Evolutionary conservation across 352 stramenopile genomes (phyloP).

Genomic region (Achlya hypogyna): DNA sequence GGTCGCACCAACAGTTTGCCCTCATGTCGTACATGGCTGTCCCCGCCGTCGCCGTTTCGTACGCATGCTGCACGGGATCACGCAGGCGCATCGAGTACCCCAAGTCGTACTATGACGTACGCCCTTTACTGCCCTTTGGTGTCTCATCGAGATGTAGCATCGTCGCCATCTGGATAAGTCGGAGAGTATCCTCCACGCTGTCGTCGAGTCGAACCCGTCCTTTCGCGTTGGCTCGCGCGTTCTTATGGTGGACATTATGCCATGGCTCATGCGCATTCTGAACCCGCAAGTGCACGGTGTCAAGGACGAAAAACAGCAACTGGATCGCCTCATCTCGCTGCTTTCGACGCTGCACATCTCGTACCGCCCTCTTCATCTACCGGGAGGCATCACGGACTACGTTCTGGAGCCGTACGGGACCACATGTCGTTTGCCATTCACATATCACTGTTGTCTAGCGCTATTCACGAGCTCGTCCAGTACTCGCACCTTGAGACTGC

Average conservation of each 20-base stretch:
- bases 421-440: neutral
- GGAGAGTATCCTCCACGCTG: conserved; percentile 52
- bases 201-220: conserved; percentile 49
- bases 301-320: conserved; percentile 54
- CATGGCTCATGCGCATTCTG: conserved; percentile 55
- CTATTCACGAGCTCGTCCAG: conserved; percentile 57
- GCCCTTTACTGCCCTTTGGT: neutral
- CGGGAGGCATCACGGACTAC: conserved; percentile 65
- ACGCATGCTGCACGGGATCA: conserved; percentile 64
- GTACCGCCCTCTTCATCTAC: conserved; percentile 55
- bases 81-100: conserved; percentile 66
- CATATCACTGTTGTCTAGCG: conserved; percentile 26
- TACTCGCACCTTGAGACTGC: conserved; percentile 30
- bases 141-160: neutral
- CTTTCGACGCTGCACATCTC: conserved; percentile 72
- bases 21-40: conserved; percentile 63
- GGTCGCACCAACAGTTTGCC: conserved; percentile 59
- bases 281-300: conserved; percentile 54
- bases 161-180: conserved; percentile 49
- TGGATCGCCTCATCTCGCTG: conserved; percentile 57
- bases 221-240: conserved; percentile 47
- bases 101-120: conserved; percentile 39
- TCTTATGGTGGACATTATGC: conserved; percentile 65
- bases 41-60: conserved; percentile 54
- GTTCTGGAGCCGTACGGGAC: conserved; percentile 55